Conservation (phyloP, 345 rosid genomes). For the Brassica napus region Da-Ae NC_063443.1:4188001-4188500, state of each 20-base stretch:
- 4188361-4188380: not conserved
- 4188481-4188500: not conserved
- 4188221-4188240: not conserved
- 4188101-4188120: slow-evolving; percentile 12
- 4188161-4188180: not conserved
- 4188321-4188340: not conserved
- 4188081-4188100: not conserved
- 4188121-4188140: slow-evolving; percentile 4
- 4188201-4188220: not conserved
- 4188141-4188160: not conserved
- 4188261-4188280: not conserved
- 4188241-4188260: not conserved
- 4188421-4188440: not conserved
- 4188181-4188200: not conserved
- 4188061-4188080: slow-evolving; percentile 6
- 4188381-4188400: not conserved
- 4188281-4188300: not conserved
- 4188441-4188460: not conserved
- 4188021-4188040: not conserved
- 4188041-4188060: slow-evolving; percentile 19
- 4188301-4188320: not conserved
- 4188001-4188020: not conserved
- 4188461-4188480: not conserved
- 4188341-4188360: not conserved
- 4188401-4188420: not conserved